Evolutionary conservation across 2,329 filamentous ascomycete species (phyloP).

Genomic region (Cercospora sojina): DNA sequence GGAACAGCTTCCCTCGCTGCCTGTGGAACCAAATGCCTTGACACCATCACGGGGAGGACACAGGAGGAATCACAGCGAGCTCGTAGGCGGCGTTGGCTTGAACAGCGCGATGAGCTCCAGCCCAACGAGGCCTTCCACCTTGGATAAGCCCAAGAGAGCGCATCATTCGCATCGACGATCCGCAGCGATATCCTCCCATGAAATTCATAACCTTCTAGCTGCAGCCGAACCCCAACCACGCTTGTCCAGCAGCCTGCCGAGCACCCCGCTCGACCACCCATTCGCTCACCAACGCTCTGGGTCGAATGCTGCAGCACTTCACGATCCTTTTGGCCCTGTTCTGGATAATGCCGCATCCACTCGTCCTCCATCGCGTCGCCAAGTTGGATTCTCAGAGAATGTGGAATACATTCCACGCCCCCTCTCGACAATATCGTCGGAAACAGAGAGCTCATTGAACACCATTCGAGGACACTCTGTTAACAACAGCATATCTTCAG

Average conservation of each 20-base stretch:
- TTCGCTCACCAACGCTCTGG: neutral
- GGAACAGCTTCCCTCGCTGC: conserved; percentile 36
- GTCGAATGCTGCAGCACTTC: neutral
- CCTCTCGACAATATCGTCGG: conserved; percentile 78
- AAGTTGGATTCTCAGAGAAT: conserved; percentile 81
- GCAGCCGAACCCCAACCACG: conserved; percentile 36
- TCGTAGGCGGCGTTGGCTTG: conserved; percentile 70
- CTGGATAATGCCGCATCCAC: conserved; percentile 34
- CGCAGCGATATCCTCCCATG: conserved; percentile 76
- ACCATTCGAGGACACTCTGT: conserved; percentile 72
- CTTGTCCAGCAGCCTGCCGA: conserved; percentile 35
- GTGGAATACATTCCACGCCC: conserved; percentile 82
- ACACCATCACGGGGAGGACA: conserved; percentile 62
- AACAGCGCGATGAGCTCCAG: conserved; percentile 65
- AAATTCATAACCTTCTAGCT: conserved; percentile 69
- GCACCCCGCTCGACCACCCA: conserved; percentile 37
- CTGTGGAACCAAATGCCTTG: conserved; percentile 17
- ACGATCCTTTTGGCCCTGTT: conserved; percentile 13
- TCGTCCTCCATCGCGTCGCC: conserved; percentile 54
- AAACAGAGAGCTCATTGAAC: conserved; percentile 72
- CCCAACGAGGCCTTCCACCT: conserved; percentile 63
- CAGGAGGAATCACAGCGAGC: conserved; percentile 78
- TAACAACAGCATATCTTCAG: conserved; percentile 76
- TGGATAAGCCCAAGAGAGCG: conserved; percentile 38
- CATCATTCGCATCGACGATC: conserved; percentile 77